Conservation (phyloP, 169 alveolate species). For the Pseudocohnilembus persalinus region DNA sequence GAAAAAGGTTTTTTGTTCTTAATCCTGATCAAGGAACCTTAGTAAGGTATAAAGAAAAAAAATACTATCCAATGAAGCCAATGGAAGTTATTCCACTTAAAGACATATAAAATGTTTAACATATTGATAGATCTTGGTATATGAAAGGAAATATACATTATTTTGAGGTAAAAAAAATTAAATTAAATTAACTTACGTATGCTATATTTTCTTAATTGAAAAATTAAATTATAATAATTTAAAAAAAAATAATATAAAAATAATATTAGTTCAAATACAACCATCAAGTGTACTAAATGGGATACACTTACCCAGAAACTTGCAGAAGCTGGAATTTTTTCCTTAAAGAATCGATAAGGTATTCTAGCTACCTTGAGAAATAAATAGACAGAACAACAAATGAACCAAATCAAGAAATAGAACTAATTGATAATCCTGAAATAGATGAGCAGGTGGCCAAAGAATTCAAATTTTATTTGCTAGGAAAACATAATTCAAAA, state of each 20-base stretch:
- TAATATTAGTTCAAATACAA: not conserved
- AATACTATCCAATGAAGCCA: slow-evolving; percentile 43
- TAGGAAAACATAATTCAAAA: not conserved
- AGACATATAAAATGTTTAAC: slow-evolving; percentile 18
- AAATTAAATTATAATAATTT: no score
- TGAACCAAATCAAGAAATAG: not conserved
- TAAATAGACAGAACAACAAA: not conserved
- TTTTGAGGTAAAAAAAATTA: slow-evolving; percentile 40
- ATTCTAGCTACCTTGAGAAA: not conserved
- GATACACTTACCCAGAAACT: not conserved
- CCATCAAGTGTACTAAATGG: not conserved
- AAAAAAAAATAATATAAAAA: no score
- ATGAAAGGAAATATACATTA: slow-evolving; percentile 23
- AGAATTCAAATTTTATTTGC: not conserved
- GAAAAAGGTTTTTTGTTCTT: slow-evolving; percentile 33
- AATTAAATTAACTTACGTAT: no score
- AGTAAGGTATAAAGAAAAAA: slow-evolving; percentile 27
- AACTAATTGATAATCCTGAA: not conserved
- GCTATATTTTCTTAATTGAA: no score
- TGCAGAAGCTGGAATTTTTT: not conserved
- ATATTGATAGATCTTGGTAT: slow-evolving; percentile 23
- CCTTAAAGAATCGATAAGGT: not conserved
- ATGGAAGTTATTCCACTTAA: slow-evolving; percentile 41
- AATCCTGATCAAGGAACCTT: slow-evolving; percentile 52
- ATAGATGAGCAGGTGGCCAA: not conserved